phyloP scores from a whole-genome alignment of 495 filamentous ascomycete species.

The Penicillium mononematosum region DNA sequence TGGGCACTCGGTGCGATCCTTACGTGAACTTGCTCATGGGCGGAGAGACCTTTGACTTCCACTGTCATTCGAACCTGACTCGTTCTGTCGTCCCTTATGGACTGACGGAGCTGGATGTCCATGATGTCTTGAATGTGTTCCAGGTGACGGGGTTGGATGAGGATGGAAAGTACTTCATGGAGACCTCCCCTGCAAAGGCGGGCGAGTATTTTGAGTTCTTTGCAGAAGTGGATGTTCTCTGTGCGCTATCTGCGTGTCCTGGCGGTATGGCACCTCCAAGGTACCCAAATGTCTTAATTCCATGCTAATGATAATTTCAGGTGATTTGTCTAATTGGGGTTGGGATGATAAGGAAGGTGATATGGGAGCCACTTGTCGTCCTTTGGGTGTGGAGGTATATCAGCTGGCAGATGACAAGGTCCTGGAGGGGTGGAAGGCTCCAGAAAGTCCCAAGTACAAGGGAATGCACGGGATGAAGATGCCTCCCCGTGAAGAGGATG shows the following conservation, averaged over 20 bases:
- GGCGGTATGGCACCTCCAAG: constrained; percentile 37
- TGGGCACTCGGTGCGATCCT: constrained; percentile 76
- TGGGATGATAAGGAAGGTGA: constrained; percentile 64
- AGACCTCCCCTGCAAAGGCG: constrained; percentile 62
- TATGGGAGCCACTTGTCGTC: constrained; percentile 73
- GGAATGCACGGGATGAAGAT: constrained; percentile 66
- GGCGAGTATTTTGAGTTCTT: constrained; percentile 76
- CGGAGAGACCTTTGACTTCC: constrained; percentile 69
- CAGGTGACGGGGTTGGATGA: constrained; percentile 74
- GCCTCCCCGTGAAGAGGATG: constrained; percentile 35
- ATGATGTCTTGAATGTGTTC: constrained; percentile 81
- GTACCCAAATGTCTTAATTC: background rate
- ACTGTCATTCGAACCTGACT: constrained; percentile 79
- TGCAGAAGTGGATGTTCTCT: constrained; percentile 71
- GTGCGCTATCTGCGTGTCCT: constrained; percentile 65
- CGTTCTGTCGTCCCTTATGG: constrained; percentile 67
- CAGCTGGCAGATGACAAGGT: constrained; percentile 51
- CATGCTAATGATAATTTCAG: constrained; percentile 44
- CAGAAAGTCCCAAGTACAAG: constrained; percentile 56
- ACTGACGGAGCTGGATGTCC: constrained; percentile 68
- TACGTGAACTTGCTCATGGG: constrained; percentile 72
- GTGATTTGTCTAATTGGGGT: constrained; percentile 72
- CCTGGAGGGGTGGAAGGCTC: constrained; percentile 59
- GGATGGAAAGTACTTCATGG: constrained; percentile 76
- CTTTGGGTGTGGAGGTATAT: constrained; percentile 69